Evolutionary conservation across 2,329 filamentous ascomycete species (phyloP), one percentile per base, ranked within the genome.

Genomic region (Exophiala bonariae): DNA sequence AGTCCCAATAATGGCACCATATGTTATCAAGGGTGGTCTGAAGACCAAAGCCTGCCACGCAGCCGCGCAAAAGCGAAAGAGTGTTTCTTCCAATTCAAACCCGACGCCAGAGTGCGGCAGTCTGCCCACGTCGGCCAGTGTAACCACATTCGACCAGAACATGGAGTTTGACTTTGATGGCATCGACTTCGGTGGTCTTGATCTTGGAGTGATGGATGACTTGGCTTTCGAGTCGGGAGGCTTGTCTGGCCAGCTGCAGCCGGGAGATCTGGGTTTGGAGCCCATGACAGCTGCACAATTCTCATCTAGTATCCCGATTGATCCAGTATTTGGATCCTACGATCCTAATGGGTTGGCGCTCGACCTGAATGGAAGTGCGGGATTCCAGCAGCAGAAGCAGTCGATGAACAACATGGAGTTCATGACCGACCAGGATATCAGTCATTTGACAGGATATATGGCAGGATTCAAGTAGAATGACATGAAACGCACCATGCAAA

Each of bases 1-100:
- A 50, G 49, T 73, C 16, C 68, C 64, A 1, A 68, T 74, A 62
- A 64, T 68, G 40, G 67, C 69, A 2, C 71, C 71, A 6, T 73
- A 66, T 51, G 69, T 69, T 19, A 59, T 65, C 11, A 59, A 66
- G 16, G 67, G 68, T 23, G 66, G 67, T 2, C 53, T 59, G n/a
- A 67, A 69, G 48, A 59, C 59, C 40, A 69, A 68, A 40, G 23
- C 55, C n/a, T n/a, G 23, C 11, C 23, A 26, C 10, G 28, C 63
- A 17, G 59, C 63, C 3, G 54, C 56, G 9, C 48, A 51, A 16
- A 39, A 16, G 22, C 41, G 44, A 11, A 44, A 45, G 36, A 50
- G 36, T 18, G 9, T 48, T 9, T 48, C 44, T 20, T 44, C 45
- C 18, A 44, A n/a, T 17, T 41, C 44, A 32, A 44, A 20, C 30